phyloP scores from a whole-genome alignment of 2,329 filamentous ascomycete genomes.

The Diplodia corticola region DNA sequence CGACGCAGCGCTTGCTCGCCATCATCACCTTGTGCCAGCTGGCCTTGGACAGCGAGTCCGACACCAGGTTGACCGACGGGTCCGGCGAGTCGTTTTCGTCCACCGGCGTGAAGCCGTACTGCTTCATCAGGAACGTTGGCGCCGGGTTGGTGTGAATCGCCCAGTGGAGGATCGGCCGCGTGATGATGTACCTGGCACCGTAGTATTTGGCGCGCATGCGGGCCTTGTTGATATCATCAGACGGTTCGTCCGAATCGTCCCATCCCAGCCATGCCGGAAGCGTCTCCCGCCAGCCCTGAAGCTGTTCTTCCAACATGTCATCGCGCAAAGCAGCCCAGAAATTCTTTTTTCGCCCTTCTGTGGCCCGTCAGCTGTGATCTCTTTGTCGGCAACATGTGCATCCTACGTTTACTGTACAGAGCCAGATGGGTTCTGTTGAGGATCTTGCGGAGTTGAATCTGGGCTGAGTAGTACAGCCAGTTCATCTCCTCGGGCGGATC shows the following conservation, averaged over 20 bases:
- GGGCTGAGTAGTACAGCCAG: conserved; percentile 61
- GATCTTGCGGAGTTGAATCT: conserved; percentile 60
- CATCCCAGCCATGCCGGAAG: conserved; percentile 59
- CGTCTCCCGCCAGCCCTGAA: conserved; percentile 48
- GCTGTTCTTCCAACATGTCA: conserved; percentile 48
- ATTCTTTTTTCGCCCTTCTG: conserved; percentile 33
- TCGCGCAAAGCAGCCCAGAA: conserved; percentile 33
- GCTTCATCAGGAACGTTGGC: conserved; percentile 31
- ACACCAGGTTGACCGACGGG: neutral
- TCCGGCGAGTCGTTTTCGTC: conserved; percentile 13
- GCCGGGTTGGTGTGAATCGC: conserved; percentile 54
- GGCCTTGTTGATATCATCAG: conserved; percentile 75
- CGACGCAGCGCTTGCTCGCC: conserved; percentile 36
- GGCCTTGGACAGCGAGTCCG: conserved; percentile 10
- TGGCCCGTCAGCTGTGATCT: conserved; percentile 26
- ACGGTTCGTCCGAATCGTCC: conserved; percentile 68
- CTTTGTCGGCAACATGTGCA: conserved; percentile 31
- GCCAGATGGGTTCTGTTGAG: conserved; percentile 58
- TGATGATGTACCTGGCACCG: conserved; percentile 86
- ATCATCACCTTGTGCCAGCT: conserved; percentile 23
- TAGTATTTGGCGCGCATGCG: conserved; percentile 92
- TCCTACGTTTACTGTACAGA: conserved; percentile 50
- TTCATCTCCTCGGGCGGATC: conserved; percentile 41
- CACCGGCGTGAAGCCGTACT: conserved; percentile 18
- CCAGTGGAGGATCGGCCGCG: conserved; percentile 71